These are phyloP conservation scores for Macrotyloma uniflorum DNA, from an alignment of 306 rosid genomes.

Conservation along the genomic window DNA sequence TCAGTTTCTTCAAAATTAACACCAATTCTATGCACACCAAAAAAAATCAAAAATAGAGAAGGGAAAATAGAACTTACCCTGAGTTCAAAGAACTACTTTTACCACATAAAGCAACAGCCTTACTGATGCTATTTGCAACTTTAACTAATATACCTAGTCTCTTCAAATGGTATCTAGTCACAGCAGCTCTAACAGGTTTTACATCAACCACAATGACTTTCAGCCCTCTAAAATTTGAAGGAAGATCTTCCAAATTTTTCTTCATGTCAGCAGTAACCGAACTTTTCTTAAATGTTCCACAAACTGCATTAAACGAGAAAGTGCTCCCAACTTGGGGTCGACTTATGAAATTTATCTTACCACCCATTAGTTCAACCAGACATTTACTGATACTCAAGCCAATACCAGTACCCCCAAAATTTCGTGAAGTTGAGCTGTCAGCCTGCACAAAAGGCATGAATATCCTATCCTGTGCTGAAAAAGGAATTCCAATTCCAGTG, in stretches of 20 bases:
- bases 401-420: slow-evolving; percentile 93
- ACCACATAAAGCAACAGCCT: slow-evolving; percentile 55
- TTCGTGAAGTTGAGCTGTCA: slow-evolving; percentile 91
- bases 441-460: slow-evolving; percentile 96
- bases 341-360: slow-evolving; percentile 74
- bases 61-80: slow-evolving; percentile 46
- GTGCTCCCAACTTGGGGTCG: slow-evolving; percentile 85
- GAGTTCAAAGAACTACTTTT: slow-evolving; percentile 60
- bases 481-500: slow-evolving; percentile 90
- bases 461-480: slow-evolving; percentile 73
- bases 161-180: slow-evolving; percentile 76
- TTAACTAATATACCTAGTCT: slow-evolving; percentile 79
- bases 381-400: slow-evolving; percentile 96
- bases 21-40: neutral
- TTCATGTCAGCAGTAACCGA: slow-evolving; percentile 45
- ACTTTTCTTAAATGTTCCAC: slow-evolving; percentile 59
- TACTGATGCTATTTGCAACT: slow-evolving; percentile 56
- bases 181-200: slow-evolving; percentile 88
- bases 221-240: slow-evolving; percentile 73
- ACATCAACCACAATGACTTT: slow-evolving; percentile 71
- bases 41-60: neutral
- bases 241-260: slow-evolving; percentile 72
- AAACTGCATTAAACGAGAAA: slow-evolving; percentile 73
- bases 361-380: slow-evolving; percentile 91
- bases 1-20: slow-evolving; percentile 14